Base-by-base conservation (phyloP, 495 filamentous ascomycete genomes). In the Amorphotheca resinae region DNA sequence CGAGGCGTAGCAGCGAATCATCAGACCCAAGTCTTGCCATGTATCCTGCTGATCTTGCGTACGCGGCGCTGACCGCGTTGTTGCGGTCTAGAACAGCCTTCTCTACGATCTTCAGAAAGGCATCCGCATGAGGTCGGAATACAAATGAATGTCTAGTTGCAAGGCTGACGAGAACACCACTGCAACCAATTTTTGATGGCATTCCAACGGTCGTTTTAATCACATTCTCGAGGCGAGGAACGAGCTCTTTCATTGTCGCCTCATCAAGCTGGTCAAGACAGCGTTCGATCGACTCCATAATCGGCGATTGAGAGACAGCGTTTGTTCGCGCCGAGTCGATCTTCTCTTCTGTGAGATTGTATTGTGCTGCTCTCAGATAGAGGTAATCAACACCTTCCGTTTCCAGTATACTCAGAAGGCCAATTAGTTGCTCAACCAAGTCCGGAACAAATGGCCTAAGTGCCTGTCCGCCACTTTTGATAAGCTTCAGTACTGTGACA, bases 251-350 rank as follows among this genome's bases (percentile, higher is more conserved):
- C 72, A 95, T 87, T 21, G 79, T 79, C 11, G 61, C 58, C 3
- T 77, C 77, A 56, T 98, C 87, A 5, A 93, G 65, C n/a, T 78
- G 74, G 49, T 95, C 85, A 22, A 98, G 66, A 58, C 84, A 87
- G 53, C 86, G 73, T 45, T 95, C 87, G 52, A 95, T 85, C 16
- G 87, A 87, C 60, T 95, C 91, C 65, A 85, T 87, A 58, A 96
- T 79, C 1, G 91, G 88, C n/a, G 84, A 91, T 9, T 72, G 73
- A 21, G 84, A 80, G 15, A 93, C 82, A 53, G 72, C 78, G n/a
- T 68, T 75, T 25, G 86, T 71, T 39, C 91, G 74, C 58, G 81
- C 72, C 53, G 82, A 84, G 62, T 98, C 91, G 45, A 98, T 87
- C 50, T 76, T 71, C 42, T 93, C 82, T n/a, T 74, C 71, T 0